Evolutionary conservation across 2,329 filamentous ascomycete genomes (phyloP).

Genomic region (Colletotrichum orbiculare): DNA sequence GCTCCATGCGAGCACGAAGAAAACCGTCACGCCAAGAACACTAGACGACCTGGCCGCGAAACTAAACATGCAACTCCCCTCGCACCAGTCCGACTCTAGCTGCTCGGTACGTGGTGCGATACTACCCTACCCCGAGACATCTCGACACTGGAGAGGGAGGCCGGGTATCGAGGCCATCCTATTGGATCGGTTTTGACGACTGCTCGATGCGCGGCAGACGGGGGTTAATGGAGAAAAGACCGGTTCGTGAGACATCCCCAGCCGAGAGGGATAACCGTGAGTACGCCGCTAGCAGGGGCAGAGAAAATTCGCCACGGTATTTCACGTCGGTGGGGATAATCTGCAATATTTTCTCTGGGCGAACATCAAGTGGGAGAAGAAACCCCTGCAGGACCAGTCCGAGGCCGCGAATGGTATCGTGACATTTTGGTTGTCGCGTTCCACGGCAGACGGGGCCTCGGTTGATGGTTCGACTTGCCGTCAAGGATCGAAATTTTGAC

Average conservation of each 20-base stretch:
- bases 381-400: slow-evolving; percentile 4
- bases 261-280: neutral
- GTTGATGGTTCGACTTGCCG: too few species aligned
- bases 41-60: slow-evolving; percentile 12
- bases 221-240: neutral
- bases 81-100: slow-evolving; percentile 27
- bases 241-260: neutral
- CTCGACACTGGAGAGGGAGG: neutral
- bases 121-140: slow-evolving; percentile 28
- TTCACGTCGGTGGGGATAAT: slow-evolving; percentile 1
- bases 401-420: slow-evolving; percentile 13
- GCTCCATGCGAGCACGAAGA: neutral
- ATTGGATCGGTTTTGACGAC: slow-evolving; percentile 16
- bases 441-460: neutral
- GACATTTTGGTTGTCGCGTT: neutral
- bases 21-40: slow-evolving; percentile 16
- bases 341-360: slow-evolving; percentile 1
- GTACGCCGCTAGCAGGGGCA: slow-evolving; percentile 22
- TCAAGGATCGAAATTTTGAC: too few species aligned
- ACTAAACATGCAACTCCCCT: slow-evolving; percentile 22
- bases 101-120: slow-evolving; percentile 30
- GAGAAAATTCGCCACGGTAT: slow-evolving; percentile 12
- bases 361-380: neutral
- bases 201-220: neutral
- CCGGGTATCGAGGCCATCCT: neutral